Percentiles rank a stretch among this genome's conserved stretches.
Evolutionary conservation across 208 protist species (phyloP).

Genomic region (Trichomonas gallinae): DNA sequence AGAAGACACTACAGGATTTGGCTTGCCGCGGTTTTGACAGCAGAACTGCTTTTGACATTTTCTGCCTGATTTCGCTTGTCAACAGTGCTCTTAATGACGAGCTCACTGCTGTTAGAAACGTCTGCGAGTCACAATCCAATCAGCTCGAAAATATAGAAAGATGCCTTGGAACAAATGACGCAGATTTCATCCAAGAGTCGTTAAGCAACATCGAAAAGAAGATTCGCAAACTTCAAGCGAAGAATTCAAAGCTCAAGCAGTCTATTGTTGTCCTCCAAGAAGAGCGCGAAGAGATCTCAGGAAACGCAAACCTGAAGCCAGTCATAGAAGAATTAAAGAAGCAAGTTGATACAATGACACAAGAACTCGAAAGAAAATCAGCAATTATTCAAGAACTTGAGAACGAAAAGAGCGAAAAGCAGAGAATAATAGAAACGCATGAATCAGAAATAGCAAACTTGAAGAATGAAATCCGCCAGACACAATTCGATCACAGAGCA

Average conservation of each 20-base stretch:
- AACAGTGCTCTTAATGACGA: neutral
- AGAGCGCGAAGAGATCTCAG: neutral
- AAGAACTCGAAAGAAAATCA: neutral
- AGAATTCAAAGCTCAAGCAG: neutral
- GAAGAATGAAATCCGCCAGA: neutral
- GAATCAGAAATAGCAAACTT: neutral
- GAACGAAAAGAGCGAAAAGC: neutral
- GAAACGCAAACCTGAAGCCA: neutral
- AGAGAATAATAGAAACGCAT: neutral
- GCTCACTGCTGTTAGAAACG: neutral
- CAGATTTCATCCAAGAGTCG: neutral
- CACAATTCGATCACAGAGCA: neutral
- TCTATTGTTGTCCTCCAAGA: neutral
- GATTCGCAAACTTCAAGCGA: neutral
- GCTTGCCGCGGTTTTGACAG: neutral
- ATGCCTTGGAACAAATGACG: neutral
- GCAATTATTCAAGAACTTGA: neutral
- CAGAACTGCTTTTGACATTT: neutral
- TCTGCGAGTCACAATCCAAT: neutral
- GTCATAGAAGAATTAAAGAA: neutral
- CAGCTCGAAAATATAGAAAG: neutral
- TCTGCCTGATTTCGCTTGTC: neutral
- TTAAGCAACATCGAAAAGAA: neutral
- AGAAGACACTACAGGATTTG: neutral
- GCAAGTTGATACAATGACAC: neutral